These are phyloP conservation scores for Rugonectria rugulosa DNA, from an alignment of 2,329 filamentous ascomycete species.

Conservation along the genomic window DNA sequence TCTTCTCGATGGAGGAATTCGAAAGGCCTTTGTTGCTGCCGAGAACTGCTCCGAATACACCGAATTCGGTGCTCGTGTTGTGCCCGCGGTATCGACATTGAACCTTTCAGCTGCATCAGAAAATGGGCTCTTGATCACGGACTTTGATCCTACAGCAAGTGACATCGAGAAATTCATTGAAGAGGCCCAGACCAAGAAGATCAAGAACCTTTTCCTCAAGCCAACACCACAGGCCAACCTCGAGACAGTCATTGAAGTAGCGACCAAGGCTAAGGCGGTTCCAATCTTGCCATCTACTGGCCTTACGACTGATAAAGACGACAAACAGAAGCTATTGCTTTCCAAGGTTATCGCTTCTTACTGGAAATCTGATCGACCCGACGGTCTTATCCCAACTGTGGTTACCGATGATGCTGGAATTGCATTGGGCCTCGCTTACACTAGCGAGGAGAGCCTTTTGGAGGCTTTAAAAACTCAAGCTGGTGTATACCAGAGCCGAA, in stretches of 20 bases:
- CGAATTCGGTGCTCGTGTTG: constrained; percentile 64
- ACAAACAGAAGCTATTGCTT: constrained; percentile 63
- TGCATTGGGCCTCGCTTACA: constrained; percentile 91
- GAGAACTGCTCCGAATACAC: constrained; percentile 69
- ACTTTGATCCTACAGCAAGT: constrained; percentile 55
- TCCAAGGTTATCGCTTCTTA: constrained; percentile 76
- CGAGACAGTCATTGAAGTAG: constrained; percentile 55
- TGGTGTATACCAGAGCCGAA: constrained; percentile 95
- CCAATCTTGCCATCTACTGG: constrained; percentile 76
- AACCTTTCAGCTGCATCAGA: constrained; percentile 56
- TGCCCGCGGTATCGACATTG: constrained; percentile 57
- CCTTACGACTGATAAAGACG: constrained; percentile 73
- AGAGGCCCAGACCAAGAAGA: constrained; percentile 54
- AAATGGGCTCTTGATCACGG: constrained; percentile 60
- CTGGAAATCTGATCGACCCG: constrained; percentile 82
- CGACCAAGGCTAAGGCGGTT: constrained; percentile 64
- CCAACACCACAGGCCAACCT: constrained; percentile 56
- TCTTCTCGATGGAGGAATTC: constrained; percentile 84
- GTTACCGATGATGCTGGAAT: constrained; percentile 89
- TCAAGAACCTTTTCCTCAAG: constrained; percentile 59
- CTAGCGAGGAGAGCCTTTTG: constrained; percentile 86
- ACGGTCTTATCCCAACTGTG: constrained; percentile 86
- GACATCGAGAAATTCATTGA: constrained; percentile 54
- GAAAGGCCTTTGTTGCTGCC: constrained; percentile 81
- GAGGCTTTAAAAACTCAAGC: constrained; percentile 81